Percentiles rank a stretch among this genome's conserved stretches.
Conservation (phyloP, 371 early-diverging fungal genomes). For the Blakeslea trispora region DNA sequence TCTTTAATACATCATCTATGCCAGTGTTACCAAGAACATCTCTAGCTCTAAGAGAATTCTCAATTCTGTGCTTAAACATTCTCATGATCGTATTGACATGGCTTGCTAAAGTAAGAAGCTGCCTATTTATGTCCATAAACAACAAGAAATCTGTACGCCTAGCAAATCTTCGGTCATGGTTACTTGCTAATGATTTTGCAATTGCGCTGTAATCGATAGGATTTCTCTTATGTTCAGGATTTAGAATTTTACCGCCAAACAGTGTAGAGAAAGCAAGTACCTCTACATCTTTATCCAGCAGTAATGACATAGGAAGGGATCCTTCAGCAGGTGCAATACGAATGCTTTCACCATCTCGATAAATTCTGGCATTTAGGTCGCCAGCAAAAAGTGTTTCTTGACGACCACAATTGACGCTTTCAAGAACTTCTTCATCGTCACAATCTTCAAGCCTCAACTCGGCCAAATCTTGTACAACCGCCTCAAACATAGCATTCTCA, state of each 20-base stretch:
- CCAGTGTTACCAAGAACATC: not conserved
- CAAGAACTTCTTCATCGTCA: not conserved
- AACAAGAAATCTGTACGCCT: not conserved
- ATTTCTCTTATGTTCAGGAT: not conserved
- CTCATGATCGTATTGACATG: not conserved
- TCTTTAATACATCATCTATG: not conserved
- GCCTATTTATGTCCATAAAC: not conserved
- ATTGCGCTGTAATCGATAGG: not conserved
- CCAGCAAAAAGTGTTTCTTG: constrained; percentile 3
- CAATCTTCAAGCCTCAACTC: too few relatives aligned
- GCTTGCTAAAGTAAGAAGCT: not conserved
- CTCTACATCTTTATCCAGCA: constrained; percentile 8
- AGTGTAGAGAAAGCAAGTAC: not conserved
- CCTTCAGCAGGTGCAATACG: constrained; percentile 5
- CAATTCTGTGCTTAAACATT: not conserved
- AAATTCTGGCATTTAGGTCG: too few relatives aligned
- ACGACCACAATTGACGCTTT: not conserved
- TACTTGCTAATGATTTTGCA: not conserved
- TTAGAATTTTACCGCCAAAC: not conserved
- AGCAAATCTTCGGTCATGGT: constrained; percentile 1
- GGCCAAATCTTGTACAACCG: not conserved
- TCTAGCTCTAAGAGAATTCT: not conserved
- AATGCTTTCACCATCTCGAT: not conserved
- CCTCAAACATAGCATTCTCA: too few relatives aligned
- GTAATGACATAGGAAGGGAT: not conserved